Evolutionary conservation across 805 yeast genomes (phyloP), one percentile per base, ranked within the genome.

Genomic region (Cyberlindnera veronae): DNA sequence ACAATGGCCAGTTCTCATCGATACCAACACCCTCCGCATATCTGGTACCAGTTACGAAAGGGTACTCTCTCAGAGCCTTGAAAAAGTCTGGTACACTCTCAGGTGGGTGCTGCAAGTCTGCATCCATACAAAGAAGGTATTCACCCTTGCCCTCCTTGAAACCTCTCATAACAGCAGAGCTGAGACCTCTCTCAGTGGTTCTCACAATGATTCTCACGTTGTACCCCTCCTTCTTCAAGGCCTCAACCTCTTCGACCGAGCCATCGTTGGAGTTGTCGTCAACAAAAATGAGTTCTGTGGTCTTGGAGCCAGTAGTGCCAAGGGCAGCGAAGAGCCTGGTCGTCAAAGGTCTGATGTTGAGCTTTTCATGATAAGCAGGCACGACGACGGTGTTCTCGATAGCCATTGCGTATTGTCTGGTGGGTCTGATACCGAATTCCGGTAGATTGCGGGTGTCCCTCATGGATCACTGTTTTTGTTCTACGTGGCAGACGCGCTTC

Each of bases 11-110:
- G 49, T 71, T 74, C 53, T 71, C 71, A 50, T 72, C 77, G 40
- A 72, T 71, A 44, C 74, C 76, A 33, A 72, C 77, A 47, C 76
- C 76, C 29, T 72, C 72, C n/a, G 76, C 76, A 42, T 72, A 72
- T 56, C 77, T 64, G 26, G 77, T 72, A 42, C 77, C 77, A 37
- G 71, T 57, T 17, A 64, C 75, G 39, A 72, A 72, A 20, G 76
- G 68, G 44, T 64, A 65, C 6, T 54, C 54, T 53, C 62, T 64
- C 45, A 72, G 53, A 8, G 66, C 55, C 36, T 66, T 63, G 33
- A 72, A 60, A 43, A 72, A 54, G 22, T 61, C 64, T 36, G 77
- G 77, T 9, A 71, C 76, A 41, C 65, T 60, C 52, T 72, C 77
- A 23, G 77, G 77, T 32, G 77, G 77, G 51, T 72, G 77, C 55